Evolutionary conservation across 2,329 filamentous ascomycete genomes (phyloP), one percentile per base, ranked within the genome.

Genomic region (Aspergillus neotritici): DNA sequence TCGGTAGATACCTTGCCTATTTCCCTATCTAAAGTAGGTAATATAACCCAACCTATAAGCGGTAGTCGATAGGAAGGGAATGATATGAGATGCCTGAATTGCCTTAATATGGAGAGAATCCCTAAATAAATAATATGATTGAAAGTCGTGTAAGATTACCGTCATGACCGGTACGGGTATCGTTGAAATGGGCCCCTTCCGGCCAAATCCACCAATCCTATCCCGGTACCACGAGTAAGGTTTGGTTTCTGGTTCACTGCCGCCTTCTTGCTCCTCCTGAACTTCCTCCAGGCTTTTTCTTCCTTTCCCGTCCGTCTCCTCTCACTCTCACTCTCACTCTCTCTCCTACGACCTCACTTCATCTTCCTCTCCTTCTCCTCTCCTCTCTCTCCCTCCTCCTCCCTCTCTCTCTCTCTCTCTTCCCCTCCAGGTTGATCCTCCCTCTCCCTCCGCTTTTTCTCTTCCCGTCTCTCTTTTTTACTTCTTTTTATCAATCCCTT

Each of bases 311-410:
- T n/a, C n/a, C n/a, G n/a, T n/a, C n/a, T 39, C 41, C 30, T 37
- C 28, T 31, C 34, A 46, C 41, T 46, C 34, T 34, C 37, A 38
- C 38, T 41, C 46, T 48, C 47, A 44, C 37, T 49, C 48, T 50
- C 44, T 42, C 49, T 45, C 40, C 46, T 48, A 43, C 44, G 33
- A 49, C 49, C 44, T 55, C 42, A 46, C 43, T 51, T 52, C 49
- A 50, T 43, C 43, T 44, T 50, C 31, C 45, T 47, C 36, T 44
- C 37, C 32, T 35, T 34, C 32, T 34, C 43, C 42, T 40, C 39
- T 33, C 47, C 40, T 36, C 28, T 34, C 40, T 41, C 38, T 37
- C 36, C 12, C 37, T 37, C 13, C 41, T 40, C 35, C 38, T 32
- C 36, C 33, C 40, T 46, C 34, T 21, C 43, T 47, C 28, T 47